These are phyloP conservation scores for Bjerkandera adusta DNA, from an alignment of 1,284 basidiomycete species.

Conservation along the genomic window DNA sequence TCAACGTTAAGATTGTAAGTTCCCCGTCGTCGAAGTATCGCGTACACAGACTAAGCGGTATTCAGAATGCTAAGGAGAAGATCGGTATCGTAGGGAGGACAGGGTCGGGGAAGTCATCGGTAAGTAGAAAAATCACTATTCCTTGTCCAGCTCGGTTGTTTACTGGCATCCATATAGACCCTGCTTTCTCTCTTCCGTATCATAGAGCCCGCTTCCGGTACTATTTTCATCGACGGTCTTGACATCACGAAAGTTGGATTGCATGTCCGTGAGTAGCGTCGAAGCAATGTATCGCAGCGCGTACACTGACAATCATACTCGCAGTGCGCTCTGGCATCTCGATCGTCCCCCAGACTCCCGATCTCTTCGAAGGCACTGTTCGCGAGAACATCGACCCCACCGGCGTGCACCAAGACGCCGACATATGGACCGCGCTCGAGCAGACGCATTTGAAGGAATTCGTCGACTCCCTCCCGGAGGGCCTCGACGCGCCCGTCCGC, in stretches of 20 bases:
- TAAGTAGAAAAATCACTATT: conserved; percentile 44
- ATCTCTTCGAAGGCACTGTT: conserved; percentile 85
- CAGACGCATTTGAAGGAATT: conserved; percentile 73
- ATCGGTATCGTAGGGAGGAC: conserved; percentile 88
- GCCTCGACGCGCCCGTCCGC: conserved; percentile 73
- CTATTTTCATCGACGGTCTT: conserved; percentile 81
- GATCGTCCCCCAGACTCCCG: conserved; percentile 85
- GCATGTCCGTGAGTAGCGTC: conserved; percentile 56
- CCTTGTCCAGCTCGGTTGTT: not conserved
- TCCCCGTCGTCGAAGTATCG: conserved; percentile 19
- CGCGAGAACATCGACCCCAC: conserved; percentile 85
- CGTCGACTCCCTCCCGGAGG: conserved; percentile 67
- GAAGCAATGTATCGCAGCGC: no score
- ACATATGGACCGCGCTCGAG: conserved; percentile 81
- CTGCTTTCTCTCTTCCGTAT: conserved; percentile 76
- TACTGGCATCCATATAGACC: conserved; percentile 34
- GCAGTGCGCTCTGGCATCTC: conserved; percentile 73
- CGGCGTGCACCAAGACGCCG: conserved; percentile 66
- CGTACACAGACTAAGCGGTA: not conserved
- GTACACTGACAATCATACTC: conserved; percentile 10
- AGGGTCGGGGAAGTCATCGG: conserved; percentile 89
- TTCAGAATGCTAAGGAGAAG: conserved; percentile 72
- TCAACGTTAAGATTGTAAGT: conserved; percentile 66
- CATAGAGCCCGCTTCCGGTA: conserved; percentile 79
- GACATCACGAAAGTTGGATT: conserved; percentile 85